Base-by-base conservation (phyloP, 2,329 filamentous ascomycete species). In the Fusarium sp. region DNA sequence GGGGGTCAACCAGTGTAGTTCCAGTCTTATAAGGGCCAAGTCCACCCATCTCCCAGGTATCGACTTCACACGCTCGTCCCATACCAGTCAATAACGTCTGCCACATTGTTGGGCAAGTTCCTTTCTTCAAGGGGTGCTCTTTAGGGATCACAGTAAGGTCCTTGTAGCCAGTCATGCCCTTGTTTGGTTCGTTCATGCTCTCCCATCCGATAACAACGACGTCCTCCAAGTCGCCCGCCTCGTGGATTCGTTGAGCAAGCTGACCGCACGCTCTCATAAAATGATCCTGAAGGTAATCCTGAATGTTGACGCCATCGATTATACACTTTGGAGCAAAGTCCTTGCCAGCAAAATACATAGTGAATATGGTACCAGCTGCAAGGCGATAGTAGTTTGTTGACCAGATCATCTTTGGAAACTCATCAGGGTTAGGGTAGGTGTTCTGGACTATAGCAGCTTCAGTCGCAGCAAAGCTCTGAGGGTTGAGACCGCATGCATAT, bases 351-450 rank as follows among this genome's bases (percentile, higher is more conserved):
- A 97, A 99, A 82, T 97, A 99, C 52, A 98, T 82, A 0, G 95
- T 97, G 78, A 98, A 98, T 72, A 98, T 93, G 44, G 93, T 94
- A 70, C 94, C 93, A 49, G 91, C 92, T 5, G 92, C 94, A 49
- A 98, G 84, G 24, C 96, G 89, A 66, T 89, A 92, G 80, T 99
- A 99, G 78, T 99, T 99, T 52, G 97, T 98, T 18, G 95, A 94
- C 96, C 96, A 99, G 60, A 98, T 95, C 97, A 99, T 99, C 82
- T 98, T 98, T 24, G 96, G 96, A 71, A 95, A 99, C 2, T 91
- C 86, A 26, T 90, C 90, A 11, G 94, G 93, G 21, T 97, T 88
- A 12, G 93, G 90, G 77, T 93, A 98, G 3, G 93, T 97, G 76
- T 98, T 99, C 54, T 99, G 96, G 9, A 99, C 95, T 63, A 98